Percentiles rank a stretch among this genome's conserved stretches.
Evolutionary conservation across 768 basidiomycete species (phyloP).

Genomic region (Boletales sp.): DNA sequence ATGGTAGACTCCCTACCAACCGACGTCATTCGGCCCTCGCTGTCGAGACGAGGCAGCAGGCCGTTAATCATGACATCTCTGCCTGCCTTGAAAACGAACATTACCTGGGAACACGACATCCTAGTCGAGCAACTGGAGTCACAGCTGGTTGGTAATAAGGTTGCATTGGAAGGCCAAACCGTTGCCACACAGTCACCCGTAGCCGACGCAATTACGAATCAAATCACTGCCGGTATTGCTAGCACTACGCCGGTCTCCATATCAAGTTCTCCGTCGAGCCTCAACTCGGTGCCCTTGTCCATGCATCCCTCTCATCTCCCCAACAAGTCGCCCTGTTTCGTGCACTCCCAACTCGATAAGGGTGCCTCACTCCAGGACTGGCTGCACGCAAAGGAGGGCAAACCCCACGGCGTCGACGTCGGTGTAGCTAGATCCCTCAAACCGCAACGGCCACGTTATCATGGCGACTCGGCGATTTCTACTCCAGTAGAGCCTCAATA

Average conservation of each 20-base stretch:
- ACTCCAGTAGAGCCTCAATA: constrained; percentile 14
- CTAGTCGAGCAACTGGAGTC: constrained; percentile 32
- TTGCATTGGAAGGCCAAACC: not conserved
- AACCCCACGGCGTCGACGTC: constrained; percentile 34
- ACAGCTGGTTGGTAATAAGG: constrained; percentile 17
- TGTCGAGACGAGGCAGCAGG: constrained; percentile 33
- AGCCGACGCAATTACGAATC: constrained; percentile 18
- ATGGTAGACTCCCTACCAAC: not conserved
- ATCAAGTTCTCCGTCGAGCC: constrained; percentile 29
- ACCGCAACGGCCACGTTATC: constrained; percentile 11
- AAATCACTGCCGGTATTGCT: not conserved
- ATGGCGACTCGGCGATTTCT: not conserved
- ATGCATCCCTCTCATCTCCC: constrained; percentile 25
- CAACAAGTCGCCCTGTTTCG: constrained; percentile 77
- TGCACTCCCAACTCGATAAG: constrained; percentile 89
- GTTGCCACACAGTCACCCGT: constrained; percentile 17
- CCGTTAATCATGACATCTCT: constrained; percentile 27
- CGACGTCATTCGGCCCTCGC: constrained; percentile 33
- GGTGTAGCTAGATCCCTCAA: constrained; percentile 52
- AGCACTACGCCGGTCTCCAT: constrained; percentile 15
- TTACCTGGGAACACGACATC: constrained; percentile 34
- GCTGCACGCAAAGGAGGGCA: constrained; percentile 42
- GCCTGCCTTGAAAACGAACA: constrained; percentile 30
- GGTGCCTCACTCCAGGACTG: constrained; percentile 76
- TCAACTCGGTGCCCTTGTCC: constrained; percentile 21